Evolutionary conservation across 2,329 filamentous ascomycete genomes (phyloP).

Genomic region (Phyllosticta citrichinensis): DNA sequence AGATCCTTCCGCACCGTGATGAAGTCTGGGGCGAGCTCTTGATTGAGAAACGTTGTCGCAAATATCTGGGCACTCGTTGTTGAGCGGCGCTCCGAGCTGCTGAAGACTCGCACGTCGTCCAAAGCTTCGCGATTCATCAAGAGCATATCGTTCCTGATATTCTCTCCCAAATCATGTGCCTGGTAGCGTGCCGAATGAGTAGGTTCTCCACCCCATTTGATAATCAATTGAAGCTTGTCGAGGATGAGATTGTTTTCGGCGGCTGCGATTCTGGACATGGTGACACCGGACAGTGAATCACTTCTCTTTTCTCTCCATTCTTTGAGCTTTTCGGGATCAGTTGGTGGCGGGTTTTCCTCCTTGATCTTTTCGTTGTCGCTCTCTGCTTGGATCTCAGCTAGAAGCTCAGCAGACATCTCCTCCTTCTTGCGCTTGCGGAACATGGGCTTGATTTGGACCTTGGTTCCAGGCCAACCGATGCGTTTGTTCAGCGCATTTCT

Average conservation of each 20-base stretch:
- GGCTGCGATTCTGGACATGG: conserved; percentile 87
- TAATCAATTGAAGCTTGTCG: conserved; percentile 93
- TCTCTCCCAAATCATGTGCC: conserved; percentile 85
- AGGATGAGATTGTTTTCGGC: conserved; percentile 86
- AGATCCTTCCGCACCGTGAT: conserved; percentile 91
- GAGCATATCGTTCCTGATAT: conserved; percentile 89
- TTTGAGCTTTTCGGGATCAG: conserved; percentile 14
- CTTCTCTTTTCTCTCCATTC: conserved; percentile 36
- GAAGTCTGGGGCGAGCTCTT: conserved; percentile 73
- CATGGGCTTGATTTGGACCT: conserved; percentile 99
- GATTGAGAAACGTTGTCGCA: conserved; percentile 76
- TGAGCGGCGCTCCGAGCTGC: conserved; percentile 87
- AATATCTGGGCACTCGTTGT: conserved; percentile 96
- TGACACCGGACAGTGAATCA: conserved; percentile 81
- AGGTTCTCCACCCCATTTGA: conserved; percentile 98
- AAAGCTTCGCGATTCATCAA: conserved; percentile 87
- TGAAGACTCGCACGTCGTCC: conserved; percentile 89
- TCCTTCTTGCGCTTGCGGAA: conserved; percentile 79
- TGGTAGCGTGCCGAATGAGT: conserved; percentile 96
- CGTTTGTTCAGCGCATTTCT: conserved; percentile 87
- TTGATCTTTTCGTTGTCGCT: conserved; percentile 16
- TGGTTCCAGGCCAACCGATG: conserved; percentile 87
- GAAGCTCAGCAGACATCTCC: conserved; percentile 31
- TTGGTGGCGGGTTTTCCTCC: conserved; percentile 2
- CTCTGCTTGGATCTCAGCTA: conserved; percentile 15